Evolutionary conservation across 2,329 filamentous ascomycete species (phyloP), one percentile per base, ranked within the genome.

Genomic region (Alternaria consortialis): DNA sequence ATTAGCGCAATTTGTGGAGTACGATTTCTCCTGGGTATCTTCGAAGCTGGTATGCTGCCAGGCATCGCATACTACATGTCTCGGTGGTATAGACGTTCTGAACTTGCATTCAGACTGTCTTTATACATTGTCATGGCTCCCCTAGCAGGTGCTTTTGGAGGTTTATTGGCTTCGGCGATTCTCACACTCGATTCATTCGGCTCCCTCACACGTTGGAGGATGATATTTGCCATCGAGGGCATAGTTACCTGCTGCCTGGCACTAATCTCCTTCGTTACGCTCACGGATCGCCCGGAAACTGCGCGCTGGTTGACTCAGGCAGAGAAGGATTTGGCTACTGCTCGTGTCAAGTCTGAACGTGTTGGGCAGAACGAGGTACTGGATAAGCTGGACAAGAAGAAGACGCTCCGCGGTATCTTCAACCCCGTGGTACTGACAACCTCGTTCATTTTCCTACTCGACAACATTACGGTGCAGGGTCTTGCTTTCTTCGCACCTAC

Each of bases 31-130:
- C 83, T 91, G 0, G 81, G 81, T 5, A 77, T 90, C 11, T 91
- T 92, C 59, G 91, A 93, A 76, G 88, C 90, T 0, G 90, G 90
- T 7, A 88, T 93, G 85, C 77, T 92, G 55, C 90, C 90, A 0
- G 90, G 90, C 0, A 91, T 91, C 40, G 89, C 89, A 0, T 93
- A 92, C 76, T 92, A 92, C 68, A 79, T 92, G 20, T 89, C 86
- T 1, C 82, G 90, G 53, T 92, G 90, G 90, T 92, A 92, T 67
- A 82, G 88, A n/a, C 82, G 88, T 32, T 85, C 84, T 51, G 90
- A 93, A 75, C 80, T 92, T 6, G 84, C 87, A 0, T 91, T 91
- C 74, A 84, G 90, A 0, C 80, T 92, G 0, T 86, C 87, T 0
- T 79, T 91, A 2, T 92, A 91, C 77, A 87, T 92, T 56, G 88